Evolutionary conservation across 108 stramenopile genomes (phyloP), one percentile per base, ranked within the genome.

Genomic region (Nannochloropsis gaditana): DNA sequence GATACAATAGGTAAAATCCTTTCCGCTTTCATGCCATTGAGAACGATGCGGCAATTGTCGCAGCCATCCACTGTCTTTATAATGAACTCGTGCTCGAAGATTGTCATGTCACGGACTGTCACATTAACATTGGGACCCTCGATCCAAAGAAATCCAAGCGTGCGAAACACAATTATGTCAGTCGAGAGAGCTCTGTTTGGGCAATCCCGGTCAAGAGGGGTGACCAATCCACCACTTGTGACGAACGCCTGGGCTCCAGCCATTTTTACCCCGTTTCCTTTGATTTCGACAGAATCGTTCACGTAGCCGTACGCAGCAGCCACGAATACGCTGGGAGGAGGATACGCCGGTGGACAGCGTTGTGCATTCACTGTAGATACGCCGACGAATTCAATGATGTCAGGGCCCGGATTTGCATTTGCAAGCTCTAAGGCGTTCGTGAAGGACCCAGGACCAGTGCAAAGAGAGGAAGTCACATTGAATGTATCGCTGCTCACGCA

Each of bases 1-100:
- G 47, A 50, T 50, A 50, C 47, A 50, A 50, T 50, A 11, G 47
- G 47, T 50, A 50, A 50, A 50, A 50, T 50, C 47, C 47, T 50
- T 50, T 50, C 47, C 47, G 47, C 47, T 50, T 50, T 50, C 47
- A 50, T 11, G 47, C 47, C 47, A 50, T 50, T 11, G 11, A 50
- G 47, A 50, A 50, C 47, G 47, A 50, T 50, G 47, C 11, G 47
- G 47, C 47, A 50, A 50, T 50, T 50, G 47, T 50, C 47, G 47
- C 47, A 50, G 10, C 47, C 47, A 50, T 50, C 47, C 47, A 50
- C 47, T 50, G 47, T 50, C 47, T 50, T 50, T 50, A 50, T 9
- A 50, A 50, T 50, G 11, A 10, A 50, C 11, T 50, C 47, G 11
- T 50, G 47, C 47, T 50, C 47, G 11, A 50, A 50, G 11, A 50